These are phyloP conservation scores for Aspergillus caelatus DNA, from an alignment of 2,329 filamentous ascomycete species.

Conservation along the genomic window DNA sequence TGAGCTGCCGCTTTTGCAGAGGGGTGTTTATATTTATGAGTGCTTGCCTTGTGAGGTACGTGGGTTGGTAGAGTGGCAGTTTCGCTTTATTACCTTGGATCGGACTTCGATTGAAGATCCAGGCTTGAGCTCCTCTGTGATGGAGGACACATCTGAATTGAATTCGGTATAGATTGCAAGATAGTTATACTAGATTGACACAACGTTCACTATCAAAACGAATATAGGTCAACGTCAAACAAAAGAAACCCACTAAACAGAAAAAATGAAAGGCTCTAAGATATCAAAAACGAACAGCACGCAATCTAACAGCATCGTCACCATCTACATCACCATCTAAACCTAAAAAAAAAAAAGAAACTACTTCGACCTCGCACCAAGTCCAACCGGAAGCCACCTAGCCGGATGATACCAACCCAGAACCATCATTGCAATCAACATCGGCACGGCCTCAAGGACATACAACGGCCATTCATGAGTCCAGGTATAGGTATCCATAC, in stretches of 20 bases:
- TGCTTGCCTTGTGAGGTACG: slow-evolving; percentile 35
- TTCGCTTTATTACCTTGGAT: slow-evolving; percentile 5
- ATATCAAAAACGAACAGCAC: background rate
- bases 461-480: slow-evolving; percentile 58
- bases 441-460: slow-evolving; percentile 53
- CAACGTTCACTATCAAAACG: background rate
- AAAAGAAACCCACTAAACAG: background rate
- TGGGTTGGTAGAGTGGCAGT: slow-evolving; percentile 37
- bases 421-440: slow-evolving; percentile 49
- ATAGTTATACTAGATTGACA: background rate
- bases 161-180: background rate
- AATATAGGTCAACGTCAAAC: background rate
- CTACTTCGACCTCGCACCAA: slow-evolving; percentile 4
- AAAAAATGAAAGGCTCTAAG: background rate
- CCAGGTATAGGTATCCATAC: slow-evolving; percentile 55
- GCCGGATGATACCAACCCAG: slow-evolving; percentile 56
- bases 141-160: background rate
- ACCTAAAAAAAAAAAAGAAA: background rate
- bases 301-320: background rate
- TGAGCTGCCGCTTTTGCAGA: slow-evolving; percentile 36
- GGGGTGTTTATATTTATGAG: slow-evolving; percentile 42
- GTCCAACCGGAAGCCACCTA: slow-evolving; percentile 37
- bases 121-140: too few species aligned
- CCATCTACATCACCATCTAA: background rate
- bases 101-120: background rate